Percentiles rank a stretch among this genome's conserved stretches.
Evolutionary conservation across 1,139 yeast species (phyloP).

Genomic region (Diutina siamensis): DNA sequence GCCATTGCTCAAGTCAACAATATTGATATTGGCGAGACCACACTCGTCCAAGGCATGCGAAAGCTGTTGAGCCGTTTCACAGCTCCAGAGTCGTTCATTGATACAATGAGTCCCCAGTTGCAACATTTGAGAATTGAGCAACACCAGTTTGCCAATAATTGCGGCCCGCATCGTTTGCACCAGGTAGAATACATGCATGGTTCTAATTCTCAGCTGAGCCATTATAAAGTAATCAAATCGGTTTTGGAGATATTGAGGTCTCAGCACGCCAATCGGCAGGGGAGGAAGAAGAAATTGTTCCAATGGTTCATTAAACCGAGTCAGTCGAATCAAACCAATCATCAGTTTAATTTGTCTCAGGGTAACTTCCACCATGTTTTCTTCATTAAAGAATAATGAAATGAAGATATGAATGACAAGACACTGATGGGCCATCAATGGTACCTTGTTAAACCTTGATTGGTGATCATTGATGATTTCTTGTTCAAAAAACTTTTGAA

Average conservation of each 20-base stretch:
- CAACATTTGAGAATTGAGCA: background rate
- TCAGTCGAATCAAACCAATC: conserved; percentile 67
- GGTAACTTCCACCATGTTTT: conserved; percentile 60
- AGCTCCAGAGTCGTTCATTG: background rate
- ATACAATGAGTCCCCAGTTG: background rate
- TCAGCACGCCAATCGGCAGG: conserved; percentile 11
- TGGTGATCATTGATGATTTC: conserved; percentile 37
- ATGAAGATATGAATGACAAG: conserved; percentile 71
- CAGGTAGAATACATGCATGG: conserved; percentile 69
- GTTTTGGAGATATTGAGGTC: conserved; percentile 19
- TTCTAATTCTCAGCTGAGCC: conserved; percentile 78
- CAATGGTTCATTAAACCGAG: conserved; percentile 62
- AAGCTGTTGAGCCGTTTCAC: background rate
- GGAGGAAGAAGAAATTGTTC: conserved; percentile 57
- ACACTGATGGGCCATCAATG: conserved; percentile 83
- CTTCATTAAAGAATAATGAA: conserved; percentile 73
- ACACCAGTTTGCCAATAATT: conserved; percentile 2
- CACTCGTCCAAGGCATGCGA: background rate
- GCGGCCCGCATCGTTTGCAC: conserved; percentile 40
- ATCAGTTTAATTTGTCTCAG: conserved; percentile 67
- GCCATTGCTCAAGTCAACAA: conserved; percentile 3
- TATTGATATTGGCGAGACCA: background rate
- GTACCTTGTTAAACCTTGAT: conserved; percentile 50
- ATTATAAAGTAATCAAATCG: conserved; percentile 66
- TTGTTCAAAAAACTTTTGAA: conserved; percentile 64